Percentiles rank a stretch among this genome's conserved stretches.
Evolutionary conservation across 2,329 filamentous ascomycete species (phyloP).

Genomic region (Tympanopsis confertula): DNA sequence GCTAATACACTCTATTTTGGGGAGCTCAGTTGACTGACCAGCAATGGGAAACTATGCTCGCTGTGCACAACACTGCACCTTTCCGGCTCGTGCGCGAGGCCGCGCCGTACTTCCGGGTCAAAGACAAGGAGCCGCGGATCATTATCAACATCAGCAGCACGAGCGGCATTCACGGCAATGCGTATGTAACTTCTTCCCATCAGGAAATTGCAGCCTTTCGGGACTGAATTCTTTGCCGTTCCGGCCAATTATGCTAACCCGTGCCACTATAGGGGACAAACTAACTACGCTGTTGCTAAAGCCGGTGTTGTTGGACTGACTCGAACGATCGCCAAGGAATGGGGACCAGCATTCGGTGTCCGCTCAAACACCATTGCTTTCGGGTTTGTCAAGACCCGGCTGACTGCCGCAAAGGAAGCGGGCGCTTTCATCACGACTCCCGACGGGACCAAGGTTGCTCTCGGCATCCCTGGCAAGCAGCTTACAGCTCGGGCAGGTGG

Average conservation of each 20-base stretch:
- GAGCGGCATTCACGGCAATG: constrained; percentile 73
- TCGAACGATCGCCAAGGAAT: constrained; percentile 86
- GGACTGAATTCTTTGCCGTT: too few species aligned
- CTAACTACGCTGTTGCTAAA: constrained; percentile 79
- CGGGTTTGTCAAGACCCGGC: constrained; percentile 66
- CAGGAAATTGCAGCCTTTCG: background rate
- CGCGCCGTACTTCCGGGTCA: constrained; percentile 77
- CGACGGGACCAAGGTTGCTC: constrained; percentile 61
- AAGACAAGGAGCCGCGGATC: constrained; percentile 65
- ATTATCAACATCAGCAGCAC: constrained; percentile 80
- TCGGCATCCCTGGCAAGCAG: constrained; percentile 62
- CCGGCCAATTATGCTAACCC: too few species aligned
- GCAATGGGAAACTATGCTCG: constrained; percentile 82
- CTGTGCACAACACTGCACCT: constrained; percentile 72
- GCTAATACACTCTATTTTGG: too few species aligned
- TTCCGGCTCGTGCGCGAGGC: constrained; percentile 74
- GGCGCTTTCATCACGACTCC: constrained; percentile 69
- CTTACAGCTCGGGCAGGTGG: background rate
- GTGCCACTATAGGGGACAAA: constrained; percentile 61
- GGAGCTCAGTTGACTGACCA: constrained; percentile 60
- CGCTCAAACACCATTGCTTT: constrained; percentile 76
- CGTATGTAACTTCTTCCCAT: constrained; percentile 17
- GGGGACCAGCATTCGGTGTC: constrained; percentile 75
- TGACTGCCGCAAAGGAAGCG: constrained; percentile 76
- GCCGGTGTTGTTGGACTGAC: constrained; percentile 72